Evolutionary conservation across 192 early-diverging fungal species (phyloP), one percentile per base, ranked within the genome.

Genomic region (Podila verticillata): DNA sequence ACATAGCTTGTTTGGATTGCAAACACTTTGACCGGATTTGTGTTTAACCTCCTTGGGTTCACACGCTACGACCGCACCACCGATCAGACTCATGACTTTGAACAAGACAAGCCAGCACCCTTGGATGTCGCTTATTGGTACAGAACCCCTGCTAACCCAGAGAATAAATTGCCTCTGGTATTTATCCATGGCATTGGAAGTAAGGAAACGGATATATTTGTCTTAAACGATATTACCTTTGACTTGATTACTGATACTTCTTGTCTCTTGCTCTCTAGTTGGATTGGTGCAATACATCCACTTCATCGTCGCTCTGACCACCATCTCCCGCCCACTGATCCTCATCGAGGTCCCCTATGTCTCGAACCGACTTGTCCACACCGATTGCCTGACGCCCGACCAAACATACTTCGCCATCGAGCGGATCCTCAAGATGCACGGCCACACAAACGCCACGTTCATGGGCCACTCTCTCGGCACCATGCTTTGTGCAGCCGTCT

Each of bases 121-220:
- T 61, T 64, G 29, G 77, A 80, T 28, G 59, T 80, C 4, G 57
- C 70, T 5, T 72, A 80, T 56, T 80, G 77, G 77, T 56, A 60
- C 36, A 65, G 70, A 36, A 32, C 70, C 0, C 77, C 70, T 15
- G 35, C 57, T 3, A 57, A 81, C n/a, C 51, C 65, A n/a, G 51
- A 81, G 29, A 82, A 81, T 48, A 66, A 75, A 29, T 72, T 81
- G 19, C 91, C 92, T 2, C 69, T 93, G 31, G 84, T 93, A 0
- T 92, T 92, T 54, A 87, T 92, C 17, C 92, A 93, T 72, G 92
- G 92, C 12, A 87, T 93, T 59, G 92, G 91, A 13, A 74, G 39
- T 44, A 44, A 1, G 39, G 4, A 4, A 15, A 44, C 39, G 17
- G 17, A 4, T 44, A 7, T 2, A 12, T 44, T 0, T 17, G 15